Evolutionary conservation across 805 yeast genomes (phyloP).

Genomic region (Blastobotrys parvus): DNA sequence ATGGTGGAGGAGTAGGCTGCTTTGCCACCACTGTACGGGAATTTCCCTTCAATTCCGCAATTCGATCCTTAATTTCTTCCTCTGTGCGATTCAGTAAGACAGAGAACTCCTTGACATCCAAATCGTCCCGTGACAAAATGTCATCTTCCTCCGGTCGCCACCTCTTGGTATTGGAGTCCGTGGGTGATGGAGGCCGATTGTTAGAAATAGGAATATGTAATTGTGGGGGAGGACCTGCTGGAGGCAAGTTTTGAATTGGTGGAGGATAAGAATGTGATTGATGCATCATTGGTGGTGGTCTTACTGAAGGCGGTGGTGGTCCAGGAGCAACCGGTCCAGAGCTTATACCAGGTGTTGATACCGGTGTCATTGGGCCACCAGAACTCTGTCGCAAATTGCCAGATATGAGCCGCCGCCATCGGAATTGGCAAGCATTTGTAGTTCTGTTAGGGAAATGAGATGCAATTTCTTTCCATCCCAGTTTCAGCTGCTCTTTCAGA

Average conservation of each 20-base stretch:
- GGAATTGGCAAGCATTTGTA: conserved; percentile 81
- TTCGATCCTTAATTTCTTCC: conserved; percentile 43
- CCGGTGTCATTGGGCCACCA: neutral
- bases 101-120: conserved; percentile 64
- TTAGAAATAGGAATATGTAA: neutral
- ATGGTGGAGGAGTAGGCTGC: conserved; percentile 4
- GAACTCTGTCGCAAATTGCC: conserved; percentile 29
- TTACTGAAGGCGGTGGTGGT: neutral
- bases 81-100: conserved; percentile 63
- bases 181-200: conserved; percentile 3
- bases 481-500: conserved; percentile 70
- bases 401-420: conserved; percentile 68
- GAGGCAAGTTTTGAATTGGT: neutral
- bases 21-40: conserved; percentile 1
- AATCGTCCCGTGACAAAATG: conserved; percentile 44
- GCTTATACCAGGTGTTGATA: neutral
- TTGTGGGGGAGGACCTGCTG: neutral
- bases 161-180: conserved; percentile 5
- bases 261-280: neutral
- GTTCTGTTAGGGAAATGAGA: conserved; percentile 72
- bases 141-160: conserved; percentile 69
- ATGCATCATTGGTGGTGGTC: neutral
- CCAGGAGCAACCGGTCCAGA: conserved; percentile 10
- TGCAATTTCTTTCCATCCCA: conserved; percentile 87
- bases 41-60: conserved; percentile 5